Conservation (phyloP, 2,329 filamentous ascomycete species). For the Colletotrichum liriopes region DNA sequence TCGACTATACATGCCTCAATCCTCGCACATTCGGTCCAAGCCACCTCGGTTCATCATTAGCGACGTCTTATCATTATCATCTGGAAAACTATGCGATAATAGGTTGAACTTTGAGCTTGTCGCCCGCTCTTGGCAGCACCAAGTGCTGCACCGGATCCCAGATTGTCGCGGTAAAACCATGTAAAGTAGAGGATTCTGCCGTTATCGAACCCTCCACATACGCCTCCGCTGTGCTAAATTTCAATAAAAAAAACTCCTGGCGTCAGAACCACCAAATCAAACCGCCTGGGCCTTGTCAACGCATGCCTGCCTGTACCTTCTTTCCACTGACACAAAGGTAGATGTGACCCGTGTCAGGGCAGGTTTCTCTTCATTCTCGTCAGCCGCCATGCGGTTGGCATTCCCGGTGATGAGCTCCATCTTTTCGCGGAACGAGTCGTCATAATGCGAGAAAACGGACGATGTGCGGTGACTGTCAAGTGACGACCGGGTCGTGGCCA, state of each 20-base stretch:
- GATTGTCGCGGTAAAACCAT: not conserved
- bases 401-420: conserved; percentile 32
- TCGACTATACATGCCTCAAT: not conserved
- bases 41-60: conserved; percentile 6
- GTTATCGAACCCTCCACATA: conserved; percentile 5
- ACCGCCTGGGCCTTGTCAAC: not conserved
- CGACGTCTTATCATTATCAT: conserved; percentile 31
- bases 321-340: conserved; percentile 20
- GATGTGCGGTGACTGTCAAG: conserved; percentile 35
- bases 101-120: not conserved
- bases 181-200: conserved; percentile 2
- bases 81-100: conserved; percentile 12
- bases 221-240: conserved; percentile 15
- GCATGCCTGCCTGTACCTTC: not conserved
- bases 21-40: too few species aligned
- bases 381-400: conserved; percentile 16
- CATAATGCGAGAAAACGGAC: conserved; percentile 39
- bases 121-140: not conserved
- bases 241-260: not conserved
- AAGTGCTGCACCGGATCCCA: not conserved
- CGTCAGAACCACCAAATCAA: not conserved
- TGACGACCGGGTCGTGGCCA: conserved; percentile 30
- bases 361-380: conserved; percentile 24
- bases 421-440: conserved; percentile 40
- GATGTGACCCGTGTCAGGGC: conserved; percentile 16